Base-by-base conservation (phyloP, 2,329 filamentous ascomycete genomes). In the Amphichorda felina region DNA sequence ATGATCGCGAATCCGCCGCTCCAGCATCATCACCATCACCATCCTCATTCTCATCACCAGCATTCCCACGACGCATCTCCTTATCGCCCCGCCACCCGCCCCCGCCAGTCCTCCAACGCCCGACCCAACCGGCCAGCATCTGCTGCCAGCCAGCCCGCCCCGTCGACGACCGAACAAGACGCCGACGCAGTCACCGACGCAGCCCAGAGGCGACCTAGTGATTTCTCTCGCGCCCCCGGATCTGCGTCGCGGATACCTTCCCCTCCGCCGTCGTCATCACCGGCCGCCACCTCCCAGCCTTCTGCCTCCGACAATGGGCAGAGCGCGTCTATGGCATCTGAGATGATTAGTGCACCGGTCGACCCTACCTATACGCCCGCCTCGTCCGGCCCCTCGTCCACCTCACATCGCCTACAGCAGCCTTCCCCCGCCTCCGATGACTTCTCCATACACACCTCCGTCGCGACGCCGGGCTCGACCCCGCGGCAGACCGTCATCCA, bases 401-500 rank as follows among this genome's bases (percentile, higher is more conserved):
- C 22, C 22, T 18, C 32, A 34, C 9, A 51, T 45, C 38, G n/a
- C n/a, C n/a, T n/a, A n/a, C 50, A 47, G 37, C 57, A 54, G 43
- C 60, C 49, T 34, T 62, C 50, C 39, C 58, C 49, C 26, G 50
- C 49, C n/a, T 52, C 53, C 31, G 55, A 59, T 40, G 56, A 57
- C 40, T 50, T 50, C 33, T 51, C 54, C 39, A 45, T 54, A 60
- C 59, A n/a, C 27, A 16, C 27, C 15, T n/a, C 27, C 27, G 27
- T 7, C 15, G 27, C 27, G 9, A 15, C 22, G 13, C 33, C 37
- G 15, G 24, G 31, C 30, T 35, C 51, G 4, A 50, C 48, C 22
- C 36, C 41, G 8, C 11, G 13, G 35, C 66, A 70, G 36, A 63
- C 57, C 9, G 70, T 70, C 4, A 83, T 96, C 50, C 82, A 83